A percentile compares a stretch with the other conserved stretches of the same genome.
These are phyloP conservation scores for Pyrenophora teres DNA, from an alignment of 2,329 filamentous ascomycete genomes.

Conservation along the genomic window DNA sequence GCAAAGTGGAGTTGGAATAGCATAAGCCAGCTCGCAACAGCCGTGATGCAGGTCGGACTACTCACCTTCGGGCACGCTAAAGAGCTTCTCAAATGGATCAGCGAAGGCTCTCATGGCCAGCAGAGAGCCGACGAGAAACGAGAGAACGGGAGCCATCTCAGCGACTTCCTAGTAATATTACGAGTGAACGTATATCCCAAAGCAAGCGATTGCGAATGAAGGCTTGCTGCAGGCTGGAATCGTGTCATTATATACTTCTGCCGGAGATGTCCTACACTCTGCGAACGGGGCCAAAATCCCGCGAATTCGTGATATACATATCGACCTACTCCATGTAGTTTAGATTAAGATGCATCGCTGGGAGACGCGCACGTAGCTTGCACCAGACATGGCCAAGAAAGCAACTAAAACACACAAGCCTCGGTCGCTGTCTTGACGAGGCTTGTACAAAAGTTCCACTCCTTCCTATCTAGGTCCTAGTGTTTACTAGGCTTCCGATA, in stretches of 20 bases:
- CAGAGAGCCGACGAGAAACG: slow-evolving; percentile 31
- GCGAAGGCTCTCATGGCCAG: slow-evolving; percentile 28
- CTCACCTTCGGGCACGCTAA: slow-evolving; percentile 28
- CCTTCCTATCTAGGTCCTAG: slow-evolving; percentile 15
- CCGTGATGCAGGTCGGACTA: not conserved
- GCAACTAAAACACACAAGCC: slow-evolving; percentile 14
- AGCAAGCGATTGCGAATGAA: slow-evolving; percentile 15
- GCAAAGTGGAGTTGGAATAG: too few species aligned
- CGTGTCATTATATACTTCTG: slow-evolving; percentile 5
- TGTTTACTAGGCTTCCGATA: too few species aligned
- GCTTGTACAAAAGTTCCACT: slow-evolving; percentile 15
- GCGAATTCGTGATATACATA: not conserved
- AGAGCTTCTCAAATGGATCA: slow-evolving; percentile 35
- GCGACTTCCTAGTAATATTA: slow-evolving; percentile 14
- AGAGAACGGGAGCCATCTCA: slow-evolving; percentile 30
- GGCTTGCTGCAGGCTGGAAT: not conserved
- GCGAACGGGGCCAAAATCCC: not conserved
- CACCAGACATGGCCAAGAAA: slow-evolving; percentile 7
- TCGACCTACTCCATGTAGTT: slow-evolving; percentile 2
- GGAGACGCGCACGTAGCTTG: not conserved
- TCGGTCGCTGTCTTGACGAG: slow-evolving; percentile 13
- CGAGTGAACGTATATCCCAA: slow-evolving; percentile 12
- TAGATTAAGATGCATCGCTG: not conserved
- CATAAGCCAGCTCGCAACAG: too few species aligned
- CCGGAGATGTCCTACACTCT: not conserved